Base-by-base conservation (phyloP, 768 basidiomycete genomes). In the Hortiboletus campestris region DNA sequence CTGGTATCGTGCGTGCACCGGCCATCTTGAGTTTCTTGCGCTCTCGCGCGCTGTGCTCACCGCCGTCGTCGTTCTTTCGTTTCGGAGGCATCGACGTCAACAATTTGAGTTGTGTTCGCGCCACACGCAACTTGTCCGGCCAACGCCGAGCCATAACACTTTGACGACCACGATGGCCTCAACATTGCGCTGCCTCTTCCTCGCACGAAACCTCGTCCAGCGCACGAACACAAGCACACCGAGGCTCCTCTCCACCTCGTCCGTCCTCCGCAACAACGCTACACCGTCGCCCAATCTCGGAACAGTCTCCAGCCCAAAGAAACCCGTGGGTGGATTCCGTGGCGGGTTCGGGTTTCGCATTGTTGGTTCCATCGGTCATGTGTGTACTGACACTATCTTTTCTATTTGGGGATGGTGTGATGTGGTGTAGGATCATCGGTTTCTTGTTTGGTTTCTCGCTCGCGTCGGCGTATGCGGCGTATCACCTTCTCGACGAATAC, bases 401-500 rank as follows among this genome's bases (percentile, higher is more conserved):
- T 25, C 25, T 25, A 25, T 25, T 25, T 2, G 25, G 25, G 25
- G 25, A 4, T 5, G 36, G 2, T 12, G 10, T 5, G 36, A 2
- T 12, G 10, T 32, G 40, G 8, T 40, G 17, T 62, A 93, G 91
- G 46, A 83, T 93, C 51, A 80, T 93, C 40, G 91, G 91, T 0
- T 93, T 94, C 68, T 70, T 97, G 35, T 84, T 94, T 62, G 94
- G 93, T 2, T 95, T 96, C 76, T 94, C 94, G 6, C 72, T 94
- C 35, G 92, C 93, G 2, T 91, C 93, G 1, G 86, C 89, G 0
- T 83, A 86, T 63, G 91, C 92, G 40, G 87, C 92, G 28, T 96
- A 94, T 70, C 84, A 91, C 68, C 78, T 97, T 19, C 74, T 95
- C 45, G 92, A 96, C 59, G 94, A 96, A 74, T 94, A 94, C 72